Base-by-base conservation (phyloP, 148 eudicot genomes). In the Silene conica region DNA sequence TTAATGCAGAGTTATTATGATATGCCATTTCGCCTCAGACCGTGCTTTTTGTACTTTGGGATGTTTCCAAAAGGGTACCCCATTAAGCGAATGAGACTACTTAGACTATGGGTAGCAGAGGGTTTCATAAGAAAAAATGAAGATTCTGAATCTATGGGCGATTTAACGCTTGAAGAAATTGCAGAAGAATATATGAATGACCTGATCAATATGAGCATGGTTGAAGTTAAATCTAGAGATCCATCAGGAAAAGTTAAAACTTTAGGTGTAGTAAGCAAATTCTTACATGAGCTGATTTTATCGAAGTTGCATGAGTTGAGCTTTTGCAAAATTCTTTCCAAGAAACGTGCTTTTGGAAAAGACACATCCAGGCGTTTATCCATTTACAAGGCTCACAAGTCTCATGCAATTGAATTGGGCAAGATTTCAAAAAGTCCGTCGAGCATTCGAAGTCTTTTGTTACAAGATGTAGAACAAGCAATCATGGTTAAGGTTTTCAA, bases 21-120 rank as follows among this genome's bases (percentile, higher is more conserved):
- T 41, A 65, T 74, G 63, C 57, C 73, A 0, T 4, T 16, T 65
- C 13, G 26, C 74, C 71, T 79, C 5, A 79, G 74, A 70, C 77
- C 74, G 16, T 79, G 82, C 34, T 62, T 79, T 21, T 13, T 79
- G 25, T 79, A 79, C 63, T 79, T 74, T 55, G 70, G 78, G 5
- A 1, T 79, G 2, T 79, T 79, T 25, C 82, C 74, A 3, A 57
- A 74, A 57, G 41, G 58, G 0, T 62, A 6, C 48, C 18, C 8
- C n/a, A 38, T 79, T 52, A 10, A 31, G 1, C 22, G 46, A 1
- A 69, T 41, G 64, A 74, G 70, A 38, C 61, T 77, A 3, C 71
- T 71, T 20, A 64, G 75, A 16, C 26, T 77, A 16, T 77, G 80
- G 80, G 62, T 77, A 63, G 71, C 80, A 7, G 75, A 77, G 56